A percentile compares a stretch with the other conserved stretches of the same genome.
Conservation (phyloP, 2,329 filamentous ascomycete species). For the Penicillium rolfsii region DNA sequence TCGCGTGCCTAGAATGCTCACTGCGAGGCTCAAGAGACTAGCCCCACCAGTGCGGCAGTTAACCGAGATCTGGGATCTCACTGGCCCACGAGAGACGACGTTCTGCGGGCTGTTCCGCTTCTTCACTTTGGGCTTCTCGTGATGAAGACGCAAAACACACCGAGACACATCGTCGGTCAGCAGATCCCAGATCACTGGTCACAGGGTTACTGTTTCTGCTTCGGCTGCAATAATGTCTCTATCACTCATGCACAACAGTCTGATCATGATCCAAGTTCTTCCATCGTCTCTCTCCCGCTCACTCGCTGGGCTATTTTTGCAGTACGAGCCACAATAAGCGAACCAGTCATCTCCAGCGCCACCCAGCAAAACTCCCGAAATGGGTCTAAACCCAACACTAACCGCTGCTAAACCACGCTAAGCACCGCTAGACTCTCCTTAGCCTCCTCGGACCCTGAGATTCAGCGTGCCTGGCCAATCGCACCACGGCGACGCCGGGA, state of each 20-base stretch:
- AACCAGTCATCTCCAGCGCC: not conserved
- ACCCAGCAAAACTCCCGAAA: not conserved
- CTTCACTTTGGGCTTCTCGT: not conserved
- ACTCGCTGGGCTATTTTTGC: not conserved
- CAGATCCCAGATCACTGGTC: not conserved
- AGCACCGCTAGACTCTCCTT: not conserved
- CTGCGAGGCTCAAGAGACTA: not conserved
- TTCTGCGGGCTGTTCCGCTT: not conserved
- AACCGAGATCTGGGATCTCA: not conserved
- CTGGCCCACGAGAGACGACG: not conserved
- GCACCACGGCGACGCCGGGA: not conserved
- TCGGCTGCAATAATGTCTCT: not conserved
- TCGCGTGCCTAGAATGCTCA: not conserved
- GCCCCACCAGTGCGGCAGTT: not conserved
- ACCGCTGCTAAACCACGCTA: not conserved
- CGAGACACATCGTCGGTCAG: not conserved
- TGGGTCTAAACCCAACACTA: not conserved
- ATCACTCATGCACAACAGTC: not conserved
- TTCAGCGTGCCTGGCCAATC: not conserved
- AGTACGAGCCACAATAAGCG: not conserved
- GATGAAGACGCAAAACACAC: not conserved
- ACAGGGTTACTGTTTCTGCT: not conserved
- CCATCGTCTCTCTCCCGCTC: not conserved
- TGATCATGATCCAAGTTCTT: not conserved
- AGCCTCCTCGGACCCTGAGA: slow-evolving; percentile 2